Base-by-base conservation (phyloP, 768 basidiomycete genomes). In the Leccinum subtestaceum region DNA sequence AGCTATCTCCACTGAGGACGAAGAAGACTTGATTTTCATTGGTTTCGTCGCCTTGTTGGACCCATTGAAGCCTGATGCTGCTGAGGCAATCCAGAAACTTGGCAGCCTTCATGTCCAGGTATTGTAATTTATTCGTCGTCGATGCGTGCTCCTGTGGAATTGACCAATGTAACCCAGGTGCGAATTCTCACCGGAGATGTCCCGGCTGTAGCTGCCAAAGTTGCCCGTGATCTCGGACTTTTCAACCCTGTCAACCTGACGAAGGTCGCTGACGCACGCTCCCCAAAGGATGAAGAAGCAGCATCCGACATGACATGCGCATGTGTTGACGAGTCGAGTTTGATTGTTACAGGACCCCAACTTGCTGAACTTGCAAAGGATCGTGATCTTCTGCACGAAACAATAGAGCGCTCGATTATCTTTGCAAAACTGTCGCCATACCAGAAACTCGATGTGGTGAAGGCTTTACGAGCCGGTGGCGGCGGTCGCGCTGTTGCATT, bases 171-270 rank as follows among this genome's bases (percentile, higher is more conserved):
- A 12, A 46, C 10, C 1, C n/a, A 71, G 72, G 69, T 71, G 11
- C 72, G 72, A 50, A 76, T 74, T 59, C 74, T 74, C 36, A 74
- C 74, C 2, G 75, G 74, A 34, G 74, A 74, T 50, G 66, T 58
- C 25, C 69, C 75, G 19, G 69, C 74, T 2, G 72, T 76, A 4
- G 74, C 74, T 40, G 72, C 72, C 53, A 76, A 74, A 60, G 75
- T 75, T 38, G 75, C 74, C 11, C 75, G 72, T 38, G 74, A 75
- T 46, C 69, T 75, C 46, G 74, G 74, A 11, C 64, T 75, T 53
- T 68, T 76, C 52, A 57, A 60, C 32, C 19, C 63, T 29, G 4
- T 62, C 54, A 71, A 71, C 46, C 54, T 65, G 27, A 54, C 61
- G 10, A 54, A 60, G 29, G 27, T 19, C 2, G 17, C 52, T 4